Base-by-base conservation (phyloP, 805 yeast species). In the Lipomyces japonicus region DNA sequence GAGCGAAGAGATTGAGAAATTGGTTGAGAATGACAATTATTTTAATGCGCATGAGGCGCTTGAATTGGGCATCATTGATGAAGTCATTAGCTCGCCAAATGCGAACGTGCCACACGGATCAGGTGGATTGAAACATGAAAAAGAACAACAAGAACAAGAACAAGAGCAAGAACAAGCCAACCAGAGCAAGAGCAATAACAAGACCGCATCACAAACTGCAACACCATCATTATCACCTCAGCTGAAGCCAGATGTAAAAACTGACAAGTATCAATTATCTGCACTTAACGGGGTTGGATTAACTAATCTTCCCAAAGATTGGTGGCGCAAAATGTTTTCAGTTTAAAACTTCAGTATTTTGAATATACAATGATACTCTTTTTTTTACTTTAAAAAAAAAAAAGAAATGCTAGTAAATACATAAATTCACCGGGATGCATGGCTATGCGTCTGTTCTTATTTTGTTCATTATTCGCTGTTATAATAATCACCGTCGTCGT, bases 21-120 rank as follows among this genome's bases (percentile, higher is more conserved):
- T 58, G 48, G 55, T 58, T 32, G 60, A 58, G 39, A 52, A 58
- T 25, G 62, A 59, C 42, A 55, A 51, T 10, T 68, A 60, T 37
- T 39, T 67, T 23, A 49, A 51, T 24, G 59, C 70, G 3, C 54
- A 54, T 9, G 70, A 68, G 41, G 68, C 69, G 3, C 60, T 64
- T 9, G 66, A 64, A 4, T 35, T 65, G 14, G 71, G 71, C 1
- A 42, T 68, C 24, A 67, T 66, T 9, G 71, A 67, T 45, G 59
- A 63, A 30, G 66, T 68, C 7, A 50, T 66, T 18, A 57, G 44
- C 2, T 56, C 62, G 36, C 56, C 55, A 6, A 26, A 12, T 4
- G 5, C 2, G 16, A 31, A n/a, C 18, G 18, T 38, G 23, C 38
- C 34, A 9, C 53, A 49, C 28, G 53, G 53, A 18, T 39, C 46